Conservation (phyloP, 495 filamentous ascomycete species). For the Apodospora peruviana region DNA sequence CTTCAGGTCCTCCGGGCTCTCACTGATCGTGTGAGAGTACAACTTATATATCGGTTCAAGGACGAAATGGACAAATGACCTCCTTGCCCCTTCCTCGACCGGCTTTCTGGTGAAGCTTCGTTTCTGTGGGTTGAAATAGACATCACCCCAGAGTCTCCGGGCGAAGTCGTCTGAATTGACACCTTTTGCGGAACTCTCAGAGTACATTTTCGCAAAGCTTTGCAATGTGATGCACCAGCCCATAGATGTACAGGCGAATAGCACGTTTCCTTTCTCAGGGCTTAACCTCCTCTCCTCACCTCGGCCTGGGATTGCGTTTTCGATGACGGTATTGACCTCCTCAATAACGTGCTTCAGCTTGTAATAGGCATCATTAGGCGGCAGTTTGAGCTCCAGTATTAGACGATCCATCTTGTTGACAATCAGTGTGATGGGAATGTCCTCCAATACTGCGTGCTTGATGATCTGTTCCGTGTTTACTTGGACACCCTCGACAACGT, state of each 20-base stretch:
- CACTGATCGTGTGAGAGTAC: conserved; percentile 91
- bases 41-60: conserved; percentile 97
- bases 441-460: conserved; percentile 87
- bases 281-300: conserved; percentile 78
- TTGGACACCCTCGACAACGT: conserved; percentile 97
- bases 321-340: conserved; percentile 94
- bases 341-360: conserved; percentile 97
- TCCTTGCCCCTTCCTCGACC: conserved; percentile 70
- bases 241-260: conserved; percentile 90
- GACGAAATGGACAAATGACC: conserved; percentile 91
- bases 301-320: conserved; percentile 75
- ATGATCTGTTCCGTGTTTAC: conserved; percentile 95
- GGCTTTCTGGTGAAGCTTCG: conserved; percentile 87
- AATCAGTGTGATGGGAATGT: conserved; percentile 80
- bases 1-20: conserved; percentile 82
- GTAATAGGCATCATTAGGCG: conserved; percentile 94
- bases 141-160: conserved; percentile 85
- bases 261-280: conserved; percentile 94
- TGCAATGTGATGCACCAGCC: conserved; percentile 92
- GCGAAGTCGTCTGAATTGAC: conserved; percentile 77
- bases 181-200: conserved; percentile 68
- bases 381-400: conserved; percentile 90
- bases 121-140: conserved; percentile 88
- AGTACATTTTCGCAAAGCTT: conserved; percentile 95
- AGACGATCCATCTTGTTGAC: conserved; percentile 97